Conservation (phyloP, 2,329 filamentous ascomycete genomes). For the Fusarium udum region DNA sequence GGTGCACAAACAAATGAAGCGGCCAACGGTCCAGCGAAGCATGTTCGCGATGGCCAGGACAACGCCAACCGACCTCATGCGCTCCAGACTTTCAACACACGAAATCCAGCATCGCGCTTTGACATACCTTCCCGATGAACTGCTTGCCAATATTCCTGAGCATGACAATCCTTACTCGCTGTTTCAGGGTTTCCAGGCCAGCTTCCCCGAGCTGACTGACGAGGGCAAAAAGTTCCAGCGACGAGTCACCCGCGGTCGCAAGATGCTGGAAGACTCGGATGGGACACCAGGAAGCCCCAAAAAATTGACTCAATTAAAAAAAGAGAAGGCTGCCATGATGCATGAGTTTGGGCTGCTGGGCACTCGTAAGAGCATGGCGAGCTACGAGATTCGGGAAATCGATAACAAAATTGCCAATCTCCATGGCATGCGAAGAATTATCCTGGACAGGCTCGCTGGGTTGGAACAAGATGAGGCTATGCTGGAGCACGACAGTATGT, state of each 20-base stretch:
- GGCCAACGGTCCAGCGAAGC: constrained; percentile 84
- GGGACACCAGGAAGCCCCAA: constrained; percentile 67
- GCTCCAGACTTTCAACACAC: constrained; percentile 85
- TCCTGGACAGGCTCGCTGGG: constrained; percentile 84
- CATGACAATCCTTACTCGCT: constrained; percentile 87
- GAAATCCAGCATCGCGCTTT: constrained; percentile 96
- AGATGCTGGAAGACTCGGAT: constrained; percentile 74
- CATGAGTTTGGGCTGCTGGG: constrained; percentile 91
- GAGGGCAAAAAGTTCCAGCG: constrained; percentile 76
- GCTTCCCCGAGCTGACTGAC: constrained; percentile 76
- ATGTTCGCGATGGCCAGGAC: constrained; percentile 92
- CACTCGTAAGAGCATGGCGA: constrained; percentile 96
- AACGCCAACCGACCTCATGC: constrained; percentile 91
- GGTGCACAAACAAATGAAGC: constrained; percentile 87
- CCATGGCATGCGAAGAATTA: constrained; percentile 89
- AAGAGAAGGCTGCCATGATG: constrained; percentile 80
- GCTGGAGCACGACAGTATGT: constrained; percentile 86
- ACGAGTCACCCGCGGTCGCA: constrained; percentile 77
- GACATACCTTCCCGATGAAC: constrained; percentile 87
- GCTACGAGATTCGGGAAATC: constrained; percentile 93
- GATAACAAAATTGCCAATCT: constrained; percentile 97
- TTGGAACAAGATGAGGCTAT: constrained; percentile 91
- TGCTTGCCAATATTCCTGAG: constrained; percentile 89
- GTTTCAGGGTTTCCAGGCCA: constrained; percentile 96
- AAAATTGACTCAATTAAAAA: constrained; percentile 77